Evolutionary conservation across 345 rosid species (phyloP).

Genomic region (Excoecaria agallocha): DNA sequence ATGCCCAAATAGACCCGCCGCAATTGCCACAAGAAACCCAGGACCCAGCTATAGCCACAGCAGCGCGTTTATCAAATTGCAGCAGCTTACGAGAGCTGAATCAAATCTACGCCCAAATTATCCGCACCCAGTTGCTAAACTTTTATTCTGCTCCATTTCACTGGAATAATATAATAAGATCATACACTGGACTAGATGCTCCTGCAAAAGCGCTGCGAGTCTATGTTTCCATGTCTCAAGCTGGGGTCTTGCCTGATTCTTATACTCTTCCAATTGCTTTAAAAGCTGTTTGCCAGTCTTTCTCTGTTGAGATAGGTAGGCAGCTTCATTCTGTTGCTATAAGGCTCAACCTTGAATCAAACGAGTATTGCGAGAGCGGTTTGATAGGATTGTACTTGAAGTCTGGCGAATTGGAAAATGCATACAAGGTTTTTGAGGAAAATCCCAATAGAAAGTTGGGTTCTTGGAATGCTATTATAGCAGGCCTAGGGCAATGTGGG

Average conservation of each 20-base stretch:
- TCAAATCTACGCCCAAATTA: slow-evolving; percentile 49
- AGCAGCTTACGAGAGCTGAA: slow-evolving; percentile 38
- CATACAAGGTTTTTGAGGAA: slow-evolving; percentile 64
- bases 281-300: slow-evolving; percentile 51
- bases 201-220: slow-evolving; percentile 47
- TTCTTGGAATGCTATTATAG: slow-evolving; percentile 82
- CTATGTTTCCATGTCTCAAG: slow-evolving; percentile 53
- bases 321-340: slow-evolving; percentile 63
- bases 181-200: slow-evolving; percentile 54
- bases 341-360: slow-evolving; percentile 46
- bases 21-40: slow-evolving; percentile 21
- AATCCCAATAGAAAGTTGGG: slow-evolving; percentile 68
- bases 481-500: slow-evolving; percentile 61
- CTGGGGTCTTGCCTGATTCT: slow-evolving; percentile 56
- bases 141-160: slow-evolving; percentile 41
- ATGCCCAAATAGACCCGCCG: slow-evolving; percentile 5
- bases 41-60: slow-evolving; percentile 33
- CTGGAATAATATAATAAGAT: slow-evolving; percentile 71
- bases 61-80: slow-evolving; percentile 46
- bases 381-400: slow-evolving; percentile 52
- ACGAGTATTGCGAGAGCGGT: slow-evolving; percentile 82
- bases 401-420: slow-evolving; percentile 46
- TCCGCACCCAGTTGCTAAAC: slow-evolving; percentile 47
- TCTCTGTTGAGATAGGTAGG: slow-evolving; percentile 39
- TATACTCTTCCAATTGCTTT: slow-evolving; percentile 65